Conservation (phyloP, 345 rosid genomes). For the Ceriops decandra region DNA sequence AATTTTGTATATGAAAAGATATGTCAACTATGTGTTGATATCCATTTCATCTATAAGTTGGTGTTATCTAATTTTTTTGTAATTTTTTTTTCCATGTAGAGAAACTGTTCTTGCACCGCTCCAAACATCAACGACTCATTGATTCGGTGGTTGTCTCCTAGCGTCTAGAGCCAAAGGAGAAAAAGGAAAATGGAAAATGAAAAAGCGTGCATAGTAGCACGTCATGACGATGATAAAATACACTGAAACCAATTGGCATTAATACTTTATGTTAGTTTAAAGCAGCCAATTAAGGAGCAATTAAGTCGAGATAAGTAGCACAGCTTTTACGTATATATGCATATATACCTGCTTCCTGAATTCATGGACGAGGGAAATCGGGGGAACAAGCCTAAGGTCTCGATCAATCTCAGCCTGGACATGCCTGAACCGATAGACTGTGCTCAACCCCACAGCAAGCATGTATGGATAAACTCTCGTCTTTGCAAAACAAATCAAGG, state of each 20-base stretch:
- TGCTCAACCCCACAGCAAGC: slow-evolving; percentile 45
- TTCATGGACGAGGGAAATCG: slow-evolving; percentile 38
- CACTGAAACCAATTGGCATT: background rate
- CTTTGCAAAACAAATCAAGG: slow-evolving; percentile 30
- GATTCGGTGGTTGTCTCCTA: background rate
- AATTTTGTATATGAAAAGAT: too few relatives aligned
- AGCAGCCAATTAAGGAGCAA: too few relatives aligned
- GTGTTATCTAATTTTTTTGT: too few relatives aligned
- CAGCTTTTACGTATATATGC: background rate
- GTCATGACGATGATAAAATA: too few relatives aligned
- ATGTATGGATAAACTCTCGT: slow-evolving; percentile 32
- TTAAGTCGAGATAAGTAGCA: too few relatives aligned
- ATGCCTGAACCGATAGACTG: slow-evolving; percentile 36
- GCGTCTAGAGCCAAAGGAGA: background rate
- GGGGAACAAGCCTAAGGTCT: slow-evolving; percentile 29
- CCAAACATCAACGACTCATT: background rate
- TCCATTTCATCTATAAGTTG: too few relatives aligned
- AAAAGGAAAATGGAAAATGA: background rate
- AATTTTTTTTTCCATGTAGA: too few relatives aligned
- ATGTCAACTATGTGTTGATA: too few relatives aligned
- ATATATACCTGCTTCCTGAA: slow-evolving; percentile 32
- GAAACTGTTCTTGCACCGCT: background rate
- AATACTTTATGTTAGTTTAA: too few relatives aligned
- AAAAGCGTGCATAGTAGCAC: background rate
- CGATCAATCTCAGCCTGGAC: slow-evolving; percentile 41